Evolutionary conservation across 2,329 filamentous ascomycete species (phyloP), one percentile per base, ranked within the genome.

Genomic region (Hypomyces rosellus): DNA sequence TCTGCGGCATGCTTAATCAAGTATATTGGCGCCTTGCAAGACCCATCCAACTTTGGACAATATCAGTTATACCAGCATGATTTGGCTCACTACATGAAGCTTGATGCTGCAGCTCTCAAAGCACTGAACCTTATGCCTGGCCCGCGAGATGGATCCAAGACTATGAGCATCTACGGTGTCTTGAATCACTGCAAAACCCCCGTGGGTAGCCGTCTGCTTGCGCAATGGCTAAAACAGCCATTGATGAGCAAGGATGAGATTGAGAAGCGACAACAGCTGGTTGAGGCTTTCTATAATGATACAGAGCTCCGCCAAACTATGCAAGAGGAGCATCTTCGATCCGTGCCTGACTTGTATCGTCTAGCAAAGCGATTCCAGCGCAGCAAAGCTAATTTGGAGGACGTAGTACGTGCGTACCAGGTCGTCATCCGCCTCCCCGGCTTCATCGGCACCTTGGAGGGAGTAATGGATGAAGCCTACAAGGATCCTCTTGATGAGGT

Each of bases 111-210:
- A 1, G 93, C 93, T 0, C 74, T 99, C 40, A 92, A 95, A 62
- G 93, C 93, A 0, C 77, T 99, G 48, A 99, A 99, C 61, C 78
- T 99, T 36, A 97, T 99, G 91, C 95, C 93, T 5, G 92, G 93
- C 5, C 89, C 89, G 0, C 84, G 90, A 57, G 93, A 99, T 63
- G 93, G 93, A 2, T 81, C 89, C n/a, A 97, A 96, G 73, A 95
- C 83, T 1, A 99, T 99, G 93, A 97, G 91, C 64, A 68, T 99
- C 47, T 99, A 88, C 60, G 93, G 93, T 1, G 74, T 99, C 15
- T 75, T 99, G 39, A 97, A 99, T 61, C 91, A 97, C 68, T 99
- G 93, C 82, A 97, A 96, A 68, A 99, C 93, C 1, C 89, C 93
- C 0, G 84, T 95, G 1, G 93, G 93, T 13, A 95, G 91, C 61